phyloP scores from a whole-genome alignment of 768 basidiomycete species.

The Paxillus involutus region DNA sequence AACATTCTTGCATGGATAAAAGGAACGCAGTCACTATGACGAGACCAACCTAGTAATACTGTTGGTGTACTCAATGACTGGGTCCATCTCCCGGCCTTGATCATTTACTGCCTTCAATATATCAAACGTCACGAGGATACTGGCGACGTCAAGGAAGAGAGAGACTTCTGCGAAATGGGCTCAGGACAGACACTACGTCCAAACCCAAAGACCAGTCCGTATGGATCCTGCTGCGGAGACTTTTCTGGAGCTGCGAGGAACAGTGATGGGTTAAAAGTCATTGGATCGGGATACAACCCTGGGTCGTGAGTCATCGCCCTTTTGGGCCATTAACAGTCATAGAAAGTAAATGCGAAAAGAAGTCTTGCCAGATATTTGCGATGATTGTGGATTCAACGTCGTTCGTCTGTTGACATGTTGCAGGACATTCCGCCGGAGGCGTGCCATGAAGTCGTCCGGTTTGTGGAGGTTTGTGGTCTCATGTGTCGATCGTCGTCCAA shows the following conservation, averaged over 20 bases:
- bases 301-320: too few species aligned
- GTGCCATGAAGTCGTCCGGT: conserved; percentile 30
- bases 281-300: too few species aligned
- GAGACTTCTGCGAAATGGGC: conserved; percentile 27
- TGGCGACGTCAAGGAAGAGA: too few species aligned
- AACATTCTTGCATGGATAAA: background rate
- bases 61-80: conserved; percentile 32
- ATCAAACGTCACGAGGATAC: conserved; percentile 29
- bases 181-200: conserved; percentile 16
- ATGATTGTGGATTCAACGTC: background rate
- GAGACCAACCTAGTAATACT: conserved; percentile 6
- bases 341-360: background rate
- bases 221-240: conserved; percentile 11
- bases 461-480: conserved; percentile 27
- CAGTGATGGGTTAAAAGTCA: too few species aligned
- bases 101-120: conserved; percentile 35
- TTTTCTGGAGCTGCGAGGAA: conserved; percentile 23
- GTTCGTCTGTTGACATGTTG: background rate
- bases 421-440: too few species aligned
- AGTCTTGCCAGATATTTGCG: conserved; percentile 4
- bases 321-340: too few species aligned
- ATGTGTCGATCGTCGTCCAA: conserved; percentile 35
- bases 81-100: conserved; percentile 37
- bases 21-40: conserved; percentile 23
- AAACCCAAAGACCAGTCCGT: conserved; percentile 14